These are phyloP conservation scores for Stenogyne calaminthoides DNA, from an alignment of 305 asterid genomes.

Conservation along the genomic window DNA sequence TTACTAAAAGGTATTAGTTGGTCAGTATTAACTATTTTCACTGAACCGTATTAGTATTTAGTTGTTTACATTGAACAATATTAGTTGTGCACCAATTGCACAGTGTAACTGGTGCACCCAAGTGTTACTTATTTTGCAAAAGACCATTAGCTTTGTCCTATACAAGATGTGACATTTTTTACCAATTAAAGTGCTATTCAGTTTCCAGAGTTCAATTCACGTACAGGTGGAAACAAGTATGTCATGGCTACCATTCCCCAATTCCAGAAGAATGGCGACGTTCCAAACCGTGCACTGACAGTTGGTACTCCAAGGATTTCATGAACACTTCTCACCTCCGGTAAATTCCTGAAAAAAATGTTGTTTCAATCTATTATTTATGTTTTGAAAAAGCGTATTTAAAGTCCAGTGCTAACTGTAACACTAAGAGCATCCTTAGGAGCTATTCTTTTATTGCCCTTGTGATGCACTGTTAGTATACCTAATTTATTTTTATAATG, in stretches of 20 bases:
- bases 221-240: constrained; percentile 52
- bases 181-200: constrained; percentile 2
- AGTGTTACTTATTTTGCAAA: no score
- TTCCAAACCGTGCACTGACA: constrained; percentile 71
- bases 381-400: background rate
- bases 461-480: background rate
- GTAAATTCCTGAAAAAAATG: constrained; percentile 50
- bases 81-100: no score
- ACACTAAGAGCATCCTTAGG: background rate
- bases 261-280: constrained; percentile 63
- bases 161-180: background rate
- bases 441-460: background rate
- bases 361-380: background rate
- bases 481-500: background rate
- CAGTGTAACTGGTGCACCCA: no score
- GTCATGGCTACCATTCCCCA: constrained; percentile 69
- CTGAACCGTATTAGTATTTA: no score
- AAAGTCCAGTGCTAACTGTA: background rate
- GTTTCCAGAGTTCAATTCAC: constrained; percentile 27
- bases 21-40: no score
- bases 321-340: constrained; percentile 58
- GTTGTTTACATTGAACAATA: no score
- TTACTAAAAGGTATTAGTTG: no score
- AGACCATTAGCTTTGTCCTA: background rate
- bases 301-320: constrained; percentile 57